Base-by-base conservation (phyloP, 352 stramenopile species). In the Globisporangium cystogenes region DNA sequence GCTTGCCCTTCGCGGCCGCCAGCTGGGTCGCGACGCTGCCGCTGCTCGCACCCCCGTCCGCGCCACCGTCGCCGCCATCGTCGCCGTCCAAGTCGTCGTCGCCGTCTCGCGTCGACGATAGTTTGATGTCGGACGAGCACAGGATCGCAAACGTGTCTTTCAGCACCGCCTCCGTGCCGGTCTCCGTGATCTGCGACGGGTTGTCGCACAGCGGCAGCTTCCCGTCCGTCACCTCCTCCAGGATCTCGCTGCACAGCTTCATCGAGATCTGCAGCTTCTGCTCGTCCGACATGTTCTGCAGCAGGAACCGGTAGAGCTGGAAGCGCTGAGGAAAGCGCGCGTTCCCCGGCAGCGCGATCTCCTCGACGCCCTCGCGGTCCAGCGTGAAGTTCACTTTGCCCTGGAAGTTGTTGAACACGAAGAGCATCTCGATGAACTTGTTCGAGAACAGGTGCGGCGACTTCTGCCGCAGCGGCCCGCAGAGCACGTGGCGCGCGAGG, bases 371-470 rank as follows among this genome's bases (percentile, higher is more conserved):
- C 59, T 90, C 76, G 10, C 77, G 58, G 50, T 91, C 76, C 21
- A 86, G 75, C 1, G 73, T 72, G 36, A 84, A 82, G 47, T 76
- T 74, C n/a, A 88, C 62, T 45, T 80, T 81, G 2, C 73, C 70
- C 21, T 84, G 48, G 49, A 81, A 74, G 11, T 82, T 81, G 63
- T 98, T 99, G 60, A 99, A 88, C 2, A 98, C 94, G 64, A 98
- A 98, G 16, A 99, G 72, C 55, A 97, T 90, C 54, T 98, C 96
- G 50, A 99, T 94, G 58, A 99, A 99, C 55, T 98, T 96, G 67
- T 96, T 98, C 10, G 88, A 88, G 59, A 99, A 97, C 5, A 99
- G 70, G 55, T 97, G 90, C 1, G 95, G 95, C 10, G 90, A 86
- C 65, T 98, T 98, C 18, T 78, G 72, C 15, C 96, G 74, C 18